Evolutionary conservation across 2,329 filamentous ascomycete species (phyloP).

Genomic region (Epichloe scottii): DNA sequence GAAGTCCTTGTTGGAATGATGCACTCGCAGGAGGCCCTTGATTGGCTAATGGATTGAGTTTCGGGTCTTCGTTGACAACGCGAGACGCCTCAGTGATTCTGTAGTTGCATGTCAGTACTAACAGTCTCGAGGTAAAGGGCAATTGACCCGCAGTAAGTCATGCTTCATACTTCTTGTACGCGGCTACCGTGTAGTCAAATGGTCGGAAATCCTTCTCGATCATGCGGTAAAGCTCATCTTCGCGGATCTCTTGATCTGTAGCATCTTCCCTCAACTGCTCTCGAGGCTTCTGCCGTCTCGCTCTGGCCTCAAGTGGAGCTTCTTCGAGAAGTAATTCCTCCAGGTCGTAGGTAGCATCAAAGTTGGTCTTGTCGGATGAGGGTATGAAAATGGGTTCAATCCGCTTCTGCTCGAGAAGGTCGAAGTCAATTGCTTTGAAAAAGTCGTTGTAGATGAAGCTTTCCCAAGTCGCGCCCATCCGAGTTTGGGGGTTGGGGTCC

Average conservation of each 20-base stretch:
- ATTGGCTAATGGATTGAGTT: background rate
- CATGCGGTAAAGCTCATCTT: constrained; percentile 86
- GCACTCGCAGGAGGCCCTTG: constrained; percentile 17
- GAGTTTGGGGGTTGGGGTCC: constrained; percentile 64
- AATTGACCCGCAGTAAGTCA: no score
- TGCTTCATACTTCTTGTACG: constrained; percentile 55
- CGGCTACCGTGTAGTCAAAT: constrained; percentile 84
- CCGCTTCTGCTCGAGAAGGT: constrained; percentile 70
- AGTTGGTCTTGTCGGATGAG: constrained; percentile 96
- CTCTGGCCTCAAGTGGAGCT: constrained; percentile 83
- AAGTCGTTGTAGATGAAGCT: constrained; percentile 82
- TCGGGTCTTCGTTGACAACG: constrained; percentile 9
- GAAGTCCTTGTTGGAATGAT: constrained; percentile 1
- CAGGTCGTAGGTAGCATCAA: constrained; percentile 94
- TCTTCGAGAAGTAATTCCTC: constrained; percentile 91
- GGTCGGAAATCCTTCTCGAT: constrained; percentile 90
- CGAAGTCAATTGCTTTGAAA: constrained; percentile 78
- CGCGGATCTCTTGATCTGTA: constrained; percentile 84
- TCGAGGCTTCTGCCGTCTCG: constrained; percentile 83
- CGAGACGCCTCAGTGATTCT: constrained; percentile 25
- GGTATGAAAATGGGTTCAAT: constrained; percentile 86
- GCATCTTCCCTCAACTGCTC: constrained; percentile 89
- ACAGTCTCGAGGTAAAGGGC: background rate
- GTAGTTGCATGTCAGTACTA: constrained; percentile 10
- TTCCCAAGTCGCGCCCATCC: constrained; percentile 78